phyloP scores from a whole-genome alignment of 1,284 basidiomycete species.

The Cryptococcus maquisensis region DNA sequence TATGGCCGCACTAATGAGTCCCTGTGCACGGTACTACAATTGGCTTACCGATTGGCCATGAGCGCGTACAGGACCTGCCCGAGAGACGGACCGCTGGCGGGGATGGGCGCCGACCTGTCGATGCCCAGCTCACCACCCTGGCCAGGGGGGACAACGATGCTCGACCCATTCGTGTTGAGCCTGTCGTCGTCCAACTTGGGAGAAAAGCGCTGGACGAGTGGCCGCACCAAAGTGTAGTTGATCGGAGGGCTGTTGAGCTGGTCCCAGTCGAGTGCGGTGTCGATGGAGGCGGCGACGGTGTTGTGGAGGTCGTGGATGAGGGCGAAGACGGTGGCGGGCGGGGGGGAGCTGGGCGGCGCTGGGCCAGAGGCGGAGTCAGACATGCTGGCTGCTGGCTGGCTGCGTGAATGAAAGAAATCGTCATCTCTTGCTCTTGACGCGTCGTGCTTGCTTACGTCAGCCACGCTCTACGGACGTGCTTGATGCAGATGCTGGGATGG shows the following conservation, averaged over 20 bases:
- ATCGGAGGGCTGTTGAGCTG: conserved; percentile 76
- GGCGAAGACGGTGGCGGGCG: conserved; percentile 22
- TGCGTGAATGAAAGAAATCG: background rate
- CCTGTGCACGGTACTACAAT: background rate
- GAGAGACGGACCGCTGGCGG: conserved; percentile 13
- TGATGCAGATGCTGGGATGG: background rate
- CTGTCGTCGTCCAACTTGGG: conserved; percentile 60
- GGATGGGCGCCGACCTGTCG: background rate
- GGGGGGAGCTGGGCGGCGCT: background rate
- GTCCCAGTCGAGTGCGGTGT: conserved; percentile 75
- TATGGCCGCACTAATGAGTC: conserved; percentile 4
- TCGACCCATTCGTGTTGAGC: background rate
- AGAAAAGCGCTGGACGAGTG: conserved; percentile 68
- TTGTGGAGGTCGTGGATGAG: conserved; percentile 44
- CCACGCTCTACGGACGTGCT: background rate
- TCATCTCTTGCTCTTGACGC: background rate
- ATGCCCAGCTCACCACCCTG: conserved; percentile 15
- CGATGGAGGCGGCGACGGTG: conserved; percentile 49
- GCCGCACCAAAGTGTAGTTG: conserved; percentile 75
- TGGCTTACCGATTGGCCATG: conserved; percentile 42
- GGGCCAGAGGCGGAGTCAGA: background rate
- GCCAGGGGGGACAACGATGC: conserved; percentile 1
- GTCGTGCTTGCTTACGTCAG: background rate
- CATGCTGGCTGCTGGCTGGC: too few species aligned
- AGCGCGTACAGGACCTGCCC: conserved; percentile 39